Percentiles rank a stretch among this genome's conserved stretches.
phyloP scores from a whole-genome alignment of 768 basidiomycete species.

The Kwoniella pini region DNA sequence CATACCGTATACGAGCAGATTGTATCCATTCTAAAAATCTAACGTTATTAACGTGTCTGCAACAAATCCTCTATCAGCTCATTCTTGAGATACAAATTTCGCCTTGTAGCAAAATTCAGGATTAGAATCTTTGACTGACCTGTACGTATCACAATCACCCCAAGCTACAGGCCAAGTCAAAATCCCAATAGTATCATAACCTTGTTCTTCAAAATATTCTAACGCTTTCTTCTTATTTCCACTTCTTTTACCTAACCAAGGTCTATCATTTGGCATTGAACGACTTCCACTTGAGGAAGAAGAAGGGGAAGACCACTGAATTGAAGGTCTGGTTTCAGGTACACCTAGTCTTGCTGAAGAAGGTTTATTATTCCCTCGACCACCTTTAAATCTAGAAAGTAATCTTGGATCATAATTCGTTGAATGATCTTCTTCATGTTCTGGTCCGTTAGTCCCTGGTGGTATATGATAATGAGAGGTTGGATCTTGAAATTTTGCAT shows the following conservation, averaged over 20 bases:
- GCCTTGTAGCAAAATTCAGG: no score
- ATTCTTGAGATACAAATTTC: no score
- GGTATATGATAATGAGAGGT: constrained; percentile 39
- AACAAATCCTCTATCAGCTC: no score
- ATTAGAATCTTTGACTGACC: constrained; percentile 28
- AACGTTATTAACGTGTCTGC: constrained; percentile 49
- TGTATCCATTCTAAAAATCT: constrained; percentile 43
- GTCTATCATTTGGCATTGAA: constrained; percentile 1
- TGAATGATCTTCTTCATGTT: constrained; percentile 42
- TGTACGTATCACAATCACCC: constrained; percentile 48
- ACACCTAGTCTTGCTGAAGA: constrained; percentile 10
- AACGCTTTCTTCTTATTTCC: constrained; percentile 8
- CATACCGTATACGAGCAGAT: constrained; percentile 39
- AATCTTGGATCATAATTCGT: constrained; percentile 14
- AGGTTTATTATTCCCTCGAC: neutral
- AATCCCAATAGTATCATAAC: constrained; percentile 29
- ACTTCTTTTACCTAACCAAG: constrained; percentile 9
- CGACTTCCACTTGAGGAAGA: neutral
- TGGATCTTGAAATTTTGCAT: constrained; percentile 44
- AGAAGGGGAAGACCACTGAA: constrained; percentile 13
- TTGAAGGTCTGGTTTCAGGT: constrained; percentile 11
- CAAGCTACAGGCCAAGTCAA: constrained; percentile 48
- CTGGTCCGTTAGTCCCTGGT: constrained; percentile 37
- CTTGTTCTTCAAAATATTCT: constrained; percentile 29
- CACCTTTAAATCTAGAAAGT: neutral